Conservation (phyloP, 306 rosid genomes). For the Vigna radiata region DNA sequence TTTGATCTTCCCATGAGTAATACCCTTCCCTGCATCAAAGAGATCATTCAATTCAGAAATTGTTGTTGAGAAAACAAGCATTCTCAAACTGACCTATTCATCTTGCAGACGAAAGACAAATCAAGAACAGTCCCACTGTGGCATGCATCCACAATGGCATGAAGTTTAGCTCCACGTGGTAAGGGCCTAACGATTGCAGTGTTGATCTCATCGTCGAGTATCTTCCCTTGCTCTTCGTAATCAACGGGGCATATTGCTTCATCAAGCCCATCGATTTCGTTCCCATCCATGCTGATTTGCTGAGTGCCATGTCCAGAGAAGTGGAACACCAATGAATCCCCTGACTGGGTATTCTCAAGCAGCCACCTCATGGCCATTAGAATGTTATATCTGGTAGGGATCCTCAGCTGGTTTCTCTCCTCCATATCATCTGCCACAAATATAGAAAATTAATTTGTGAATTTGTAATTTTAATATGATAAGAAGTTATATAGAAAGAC, state of each 20-base stretch:
- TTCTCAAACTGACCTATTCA: slow-evolving; percentile 50
- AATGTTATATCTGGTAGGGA: slow-evolving; percentile 61
- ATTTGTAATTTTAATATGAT: too few relatives aligned
- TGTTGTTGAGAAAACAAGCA: too few relatives aligned
- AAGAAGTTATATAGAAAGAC: slow-evolving; percentile 13
- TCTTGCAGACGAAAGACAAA: slow-evolving; percentile 53
- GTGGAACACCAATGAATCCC: slow-evolving; percentile 62
- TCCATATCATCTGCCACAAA: slow-evolving; percentile 43
- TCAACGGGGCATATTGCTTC: slow-evolving; percentile 63
- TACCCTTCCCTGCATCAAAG: slow-evolving; percentile 39
- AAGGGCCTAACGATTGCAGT: slow-evolving; percentile 57
- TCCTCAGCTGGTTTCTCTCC: slow-evolving; percentile 46
- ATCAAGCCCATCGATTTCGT: slow-evolving; percentile 48
- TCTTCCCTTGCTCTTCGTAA: slow-evolving; percentile 51
- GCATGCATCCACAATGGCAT: slow-evolving; percentile 63
- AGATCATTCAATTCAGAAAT: neutral
- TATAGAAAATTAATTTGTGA: too few relatives aligned
- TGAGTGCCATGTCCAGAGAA: slow-evolving; percentile 64
- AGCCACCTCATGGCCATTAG: slow-evolving; percentile 55
- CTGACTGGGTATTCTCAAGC: slow-evolving; percentile 47
- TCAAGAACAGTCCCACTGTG: slow-evolving; percentile 62
- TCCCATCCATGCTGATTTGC: slow-evolving; percentile 33
- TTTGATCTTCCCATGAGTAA: slow-evolving; percentile 44
- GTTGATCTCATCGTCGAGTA: slow-evolving; percentile 56
- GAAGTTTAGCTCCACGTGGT: slow-evolving; percentile 56